Conservation (phyloP, 805 yeast species). For the Saturnispora saitoi region DNA sequence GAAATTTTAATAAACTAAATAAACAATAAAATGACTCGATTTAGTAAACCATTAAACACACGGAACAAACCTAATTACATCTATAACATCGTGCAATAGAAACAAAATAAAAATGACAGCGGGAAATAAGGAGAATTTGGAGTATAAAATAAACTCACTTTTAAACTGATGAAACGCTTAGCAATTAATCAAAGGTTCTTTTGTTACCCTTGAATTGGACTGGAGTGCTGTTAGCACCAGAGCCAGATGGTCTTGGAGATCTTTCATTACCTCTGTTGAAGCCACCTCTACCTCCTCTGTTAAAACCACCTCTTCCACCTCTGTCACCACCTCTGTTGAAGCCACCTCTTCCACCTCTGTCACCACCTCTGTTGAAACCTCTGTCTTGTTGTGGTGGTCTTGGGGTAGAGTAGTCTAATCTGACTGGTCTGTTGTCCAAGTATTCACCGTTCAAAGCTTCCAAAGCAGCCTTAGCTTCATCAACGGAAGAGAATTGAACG, state of each 20-base stretch:
- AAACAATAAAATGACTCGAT: not conserved
- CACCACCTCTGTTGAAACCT: conserved; percentile 11
- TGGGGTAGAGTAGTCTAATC: conserved; percentile 93
- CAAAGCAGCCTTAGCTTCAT: conserved; percentile 84
- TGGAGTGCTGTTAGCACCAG: conserved; percentile 63
- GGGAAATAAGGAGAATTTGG: not conserved
- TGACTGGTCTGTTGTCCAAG: conserved; percentile 85
- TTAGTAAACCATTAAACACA: conserved; percentile 1
- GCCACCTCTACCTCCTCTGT: conserved; percentile 26
- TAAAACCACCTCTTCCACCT: conserved; percentile 21
- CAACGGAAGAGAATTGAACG: conserved; percentile 81
- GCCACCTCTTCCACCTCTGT: conserved; percentile 13
- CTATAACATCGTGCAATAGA: conserved; percentile 2
- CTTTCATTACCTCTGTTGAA: conserved; percentile 25
- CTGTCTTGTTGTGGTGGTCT: conserved; percentile 30
- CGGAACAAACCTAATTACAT: conserved; percentile 2
- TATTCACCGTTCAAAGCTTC: conserved; percentile 83
- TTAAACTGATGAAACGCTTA: conserved; percentile 2
- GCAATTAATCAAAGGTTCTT: conserved; percentile 64
- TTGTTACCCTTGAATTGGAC: conserved; percentile 73
- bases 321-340: conserved; percentile 22
- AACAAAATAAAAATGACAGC: conserved; percentile 4
- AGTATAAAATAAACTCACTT: not conserved
- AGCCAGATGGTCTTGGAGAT: conserved; percentile 36
- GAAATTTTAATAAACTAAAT: not conserved